phyloP scores from a whole-genome alignment of 306 rosid species.

The Cyamopsis tetragonoloba region DNA sequence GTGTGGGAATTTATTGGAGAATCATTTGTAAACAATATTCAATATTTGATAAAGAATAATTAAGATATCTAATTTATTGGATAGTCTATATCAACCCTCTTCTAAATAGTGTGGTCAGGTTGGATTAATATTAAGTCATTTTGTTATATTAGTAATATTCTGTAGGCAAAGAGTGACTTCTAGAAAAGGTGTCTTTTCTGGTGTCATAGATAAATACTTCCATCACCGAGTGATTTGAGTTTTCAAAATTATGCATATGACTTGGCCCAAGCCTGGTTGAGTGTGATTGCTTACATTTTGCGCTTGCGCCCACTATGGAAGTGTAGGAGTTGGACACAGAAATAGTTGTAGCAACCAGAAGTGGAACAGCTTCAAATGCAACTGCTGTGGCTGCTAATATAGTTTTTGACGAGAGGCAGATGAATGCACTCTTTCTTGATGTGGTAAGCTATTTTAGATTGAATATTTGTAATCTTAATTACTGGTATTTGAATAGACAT shows the following conservation, averaged over 20 bases:
- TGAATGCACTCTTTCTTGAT: conserved; percentile 95
- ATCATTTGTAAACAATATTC: background rate
- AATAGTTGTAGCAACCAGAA: conserved; percentile 68
- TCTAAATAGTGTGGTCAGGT: background rate
- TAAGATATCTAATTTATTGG: background rate
- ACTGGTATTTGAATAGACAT: background rate
- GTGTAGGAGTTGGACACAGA: conserved; percentile 95
- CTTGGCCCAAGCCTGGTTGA: background rate
- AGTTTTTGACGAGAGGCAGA: conserved; percentile 89
- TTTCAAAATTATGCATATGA: conserved; percentile 11
- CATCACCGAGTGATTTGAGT: background rate
- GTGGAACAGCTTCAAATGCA: conserved; percentile 50
- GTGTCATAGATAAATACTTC: background rate
- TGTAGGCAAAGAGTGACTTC: background rate
- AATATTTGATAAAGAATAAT: background rate
- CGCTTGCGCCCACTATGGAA: background rate
- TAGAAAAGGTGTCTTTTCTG: background rate
- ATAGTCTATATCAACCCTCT: conserved; percentile 1
- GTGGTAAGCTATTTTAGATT: conserved; percentile 55
- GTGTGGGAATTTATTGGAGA: background rate
- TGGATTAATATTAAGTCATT: background rate
- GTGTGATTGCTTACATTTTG: conserved; percentile 12
- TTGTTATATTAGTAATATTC: background rate
- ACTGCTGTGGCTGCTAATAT: conserved; percentile 84
- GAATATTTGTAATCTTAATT: no score